Evolutionary conservation across 1,139 yeast species (phyloP).

Genomic region (Yamadazyma oceani): DNA sequence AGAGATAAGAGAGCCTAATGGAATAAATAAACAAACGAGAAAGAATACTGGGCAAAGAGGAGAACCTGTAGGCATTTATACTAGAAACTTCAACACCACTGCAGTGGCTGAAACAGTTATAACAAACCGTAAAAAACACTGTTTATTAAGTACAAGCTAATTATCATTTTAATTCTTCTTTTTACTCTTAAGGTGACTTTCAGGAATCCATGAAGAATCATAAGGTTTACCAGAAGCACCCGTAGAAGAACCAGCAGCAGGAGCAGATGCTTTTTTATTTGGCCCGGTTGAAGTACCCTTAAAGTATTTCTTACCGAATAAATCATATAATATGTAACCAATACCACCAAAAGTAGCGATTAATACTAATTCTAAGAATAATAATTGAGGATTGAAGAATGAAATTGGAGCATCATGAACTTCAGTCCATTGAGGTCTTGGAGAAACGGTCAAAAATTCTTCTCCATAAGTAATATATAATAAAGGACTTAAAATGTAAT

Average conservation of each 20-base stretch:
- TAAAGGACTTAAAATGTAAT: conserved; percentile 62
- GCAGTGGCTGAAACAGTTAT: not conserved
- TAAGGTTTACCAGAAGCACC: conserved; percentile 25
- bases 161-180: conserved; percentile 25
- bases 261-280: conserved; percentile 23
- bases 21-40: too few relatives aligned
- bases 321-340: conserved; percentile 48
- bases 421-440: conserved; percentile 56
- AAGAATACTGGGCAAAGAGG: too few relatives aligned
- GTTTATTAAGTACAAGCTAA: not conserved
- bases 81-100: too few relatives aligned
- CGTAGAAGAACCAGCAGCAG: conserved; percentile 31
- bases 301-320: conserved; percentile 46
- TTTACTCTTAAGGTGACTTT: conserved; percentile 33
- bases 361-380: conserved; percentile 60
- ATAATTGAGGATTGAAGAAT: conserved; percentile 68
- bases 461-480: conserved; percentile 50
- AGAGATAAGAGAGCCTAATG: too few relatives aligned
- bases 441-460: conserved; percentile 54
- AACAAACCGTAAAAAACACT: not conserved
- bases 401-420: conserved; percentile 70
- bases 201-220: conserved; percentile 39
- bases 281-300: conserved; percentile 35
- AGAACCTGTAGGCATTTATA: too few relatives aligned
- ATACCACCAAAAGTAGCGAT: conserved; percentile 49